Evolutionary conservation across 2,329 filamentous ascomycete species (phyloP).

Genomic region (Diaporthe sp.): DNA sequence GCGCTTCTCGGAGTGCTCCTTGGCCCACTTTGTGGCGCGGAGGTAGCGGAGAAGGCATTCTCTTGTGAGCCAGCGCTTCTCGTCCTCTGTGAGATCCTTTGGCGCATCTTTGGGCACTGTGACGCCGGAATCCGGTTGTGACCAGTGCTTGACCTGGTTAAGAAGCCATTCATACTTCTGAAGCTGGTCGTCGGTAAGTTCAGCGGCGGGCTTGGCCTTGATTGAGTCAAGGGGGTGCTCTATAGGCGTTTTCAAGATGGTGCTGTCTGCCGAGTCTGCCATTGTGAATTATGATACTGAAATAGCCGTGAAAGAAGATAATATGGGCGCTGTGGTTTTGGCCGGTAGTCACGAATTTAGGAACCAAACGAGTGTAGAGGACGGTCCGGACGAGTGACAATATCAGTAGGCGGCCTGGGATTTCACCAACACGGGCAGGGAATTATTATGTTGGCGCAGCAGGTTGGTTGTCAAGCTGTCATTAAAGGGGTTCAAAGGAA

Average conservation of each 20-base stretch:
- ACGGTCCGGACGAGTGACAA: neutral
- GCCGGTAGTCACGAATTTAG: neutral
- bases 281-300: neutral
- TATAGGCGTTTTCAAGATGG: slow-evolving; percentile 67
- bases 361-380: neutral
- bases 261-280: slow-evolving; percentile 17
- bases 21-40: slow-evolving; percentile 91
- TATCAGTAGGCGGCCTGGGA: neutral
- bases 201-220: slow-evolving; percentile 67
- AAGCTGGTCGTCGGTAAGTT: slow-evolving; percentile 82
- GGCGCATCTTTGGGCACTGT: slow-evolving; percentile 67
- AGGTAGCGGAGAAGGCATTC: slow-evolving; percentile 95
- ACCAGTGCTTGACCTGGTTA: slow-evolving; percentile 76
- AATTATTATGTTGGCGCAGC: neutral
- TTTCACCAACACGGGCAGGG: neutral
- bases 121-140: slow-evolving; percentile 29
- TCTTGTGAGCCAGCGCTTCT: slow-evolving; percentile 90
- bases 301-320: neutral
- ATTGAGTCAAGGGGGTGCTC: slow-evolving; percentile 68
- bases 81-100: slow-evolving; percentile 77
- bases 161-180: slow-evolving; percentile 86
- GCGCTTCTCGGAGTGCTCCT: slow-evolving; percentile 82
- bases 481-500: slow-evolving; percentile 26
- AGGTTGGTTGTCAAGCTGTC: neutral
- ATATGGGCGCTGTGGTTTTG: neutral